Evolutionary conservation across 1,139 yeast species (phyloP), one percentile per base, ranked within the genome.

Genomic region (Wickerhamiella pararugosa): DNA sequence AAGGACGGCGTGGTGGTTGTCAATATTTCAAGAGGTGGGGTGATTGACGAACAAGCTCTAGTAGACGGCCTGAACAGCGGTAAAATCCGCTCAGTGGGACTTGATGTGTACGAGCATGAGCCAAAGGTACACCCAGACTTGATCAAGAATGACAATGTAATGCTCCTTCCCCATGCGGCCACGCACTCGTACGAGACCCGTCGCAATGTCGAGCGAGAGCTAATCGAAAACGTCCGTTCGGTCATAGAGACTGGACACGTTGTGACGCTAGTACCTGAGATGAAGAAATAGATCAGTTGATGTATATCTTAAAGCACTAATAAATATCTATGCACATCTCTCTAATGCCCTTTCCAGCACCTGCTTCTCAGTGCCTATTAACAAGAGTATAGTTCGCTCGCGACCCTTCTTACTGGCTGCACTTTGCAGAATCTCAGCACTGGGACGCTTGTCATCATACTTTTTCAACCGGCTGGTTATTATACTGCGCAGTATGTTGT

Each of bases 151-250:
- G 47, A 43, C 30, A 74, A 75, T 49, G 83, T 76, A 10, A 67
- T 78, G 8, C 69, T 79, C 35, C 65, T 79, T 51, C 93, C 93
- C 15, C 93, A 84, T 57, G 74, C 80, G 78, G 94, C 94, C 29
- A 82, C 94, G 0, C 76, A 73, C 57, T 67, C 90, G 2, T 58
- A 61, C 37, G 78, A 75, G 53, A 73, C 81, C 5, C 65, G 70
- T 54, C 60, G 61, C 47, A 60, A 61, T 41, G 71, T 76, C 76
- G 82, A 76, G 57, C 69, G 64, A 45, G 65, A 63, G 49, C 73
- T 70, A 32, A 68, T 69, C 26, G 56, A 60, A 29, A 66, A 52
- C 60, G 59, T 31, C 49, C 48, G 39, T 54, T 57, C 31, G 70
- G 59, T 46, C 55, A 75, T 41, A 54, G 62, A 32, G 7, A 71